Evolutionary conservation across 495 filamentous ascomycete species (phyloP), one percentile per base, ranked within the genome.

Genomic region (Daldinia caldariorum): DNA sequence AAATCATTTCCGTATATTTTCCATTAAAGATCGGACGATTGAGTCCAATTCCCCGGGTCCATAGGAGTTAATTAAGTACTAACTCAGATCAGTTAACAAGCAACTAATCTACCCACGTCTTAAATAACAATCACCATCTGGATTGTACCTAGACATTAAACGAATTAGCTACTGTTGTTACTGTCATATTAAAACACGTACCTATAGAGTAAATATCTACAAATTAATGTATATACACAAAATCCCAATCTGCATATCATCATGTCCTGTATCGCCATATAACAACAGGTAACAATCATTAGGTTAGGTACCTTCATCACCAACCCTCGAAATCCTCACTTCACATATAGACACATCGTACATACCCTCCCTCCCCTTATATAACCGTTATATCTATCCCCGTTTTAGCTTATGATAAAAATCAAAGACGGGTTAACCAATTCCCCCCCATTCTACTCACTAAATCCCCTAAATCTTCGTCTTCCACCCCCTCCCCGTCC

Each of bases 401-500:
- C 26, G 26, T 26, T 18, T 22, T 22, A 10, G 9, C 18, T 22
- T 47, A 20, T 0, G 3, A 1, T 39, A 22, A 7, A 6, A 20
- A 8, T 18, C 35, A 22, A 22, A 43, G 0, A 26, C 26, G 26
- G 26, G 26, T 32, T 56, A 5, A 35, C 29, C 29, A n/a, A 1
- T 6, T 20, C 29, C 14, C 6, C 14, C 38, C 26, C 26, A 26
- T 3, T 26, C n/a, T n/a, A n/a, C n/a, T 35, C 34, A 1, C 16
- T 12, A 18, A 14, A 13, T 31, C 5, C 12, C 39, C 49, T 69
- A 75, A 54, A 78, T 72, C 69, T 69, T 77, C 2, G 70, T 67
- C 58, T 22, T 63, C 73, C 70, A 73, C 47, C 76, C 76, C 41
- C 14, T 9, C 43, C 74, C 74, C 22, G 70, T 58, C 58, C 70